These are phyloP conservation scores for Corynespora cassiicola DNA, from an alignment of 2,329 filamentous ascomycete species.

Conservation along the genomic window DNA sequence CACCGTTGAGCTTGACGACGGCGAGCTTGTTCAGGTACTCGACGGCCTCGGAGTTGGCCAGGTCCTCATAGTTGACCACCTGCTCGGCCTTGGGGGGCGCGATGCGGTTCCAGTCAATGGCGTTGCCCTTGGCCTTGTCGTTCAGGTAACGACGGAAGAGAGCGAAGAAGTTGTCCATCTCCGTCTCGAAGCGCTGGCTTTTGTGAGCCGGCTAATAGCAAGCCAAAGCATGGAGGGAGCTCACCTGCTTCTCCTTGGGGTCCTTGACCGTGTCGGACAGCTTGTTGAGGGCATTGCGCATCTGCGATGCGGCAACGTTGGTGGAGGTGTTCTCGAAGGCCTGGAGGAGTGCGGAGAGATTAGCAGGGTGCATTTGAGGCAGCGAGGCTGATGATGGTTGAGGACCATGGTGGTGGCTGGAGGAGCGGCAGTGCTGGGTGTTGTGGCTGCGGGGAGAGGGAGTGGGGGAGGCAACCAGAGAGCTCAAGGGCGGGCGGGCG, in stretches of 20 bases:
- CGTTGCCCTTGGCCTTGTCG: conserved; percentile 98
- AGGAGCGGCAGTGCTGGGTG: too few species aligned
- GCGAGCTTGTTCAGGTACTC: conserved; percentile 97
- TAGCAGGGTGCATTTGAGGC: too few species aligned
- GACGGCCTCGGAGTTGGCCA: conserved; percentile 88
- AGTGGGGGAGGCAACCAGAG: too few species aligned
- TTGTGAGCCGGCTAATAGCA: conserved; percentile 26
- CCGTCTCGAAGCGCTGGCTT: conserved; percentile 86
- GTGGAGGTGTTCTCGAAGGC: conserved; percentile 99
- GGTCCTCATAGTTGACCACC: conserved; percentile 92
- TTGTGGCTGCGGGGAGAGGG: too few species aligned
- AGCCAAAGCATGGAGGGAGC: conserved; percentile 11
- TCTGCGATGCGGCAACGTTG: conserved; percentile 96
- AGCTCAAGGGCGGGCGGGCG: too few species aligned
- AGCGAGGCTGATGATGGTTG: too few species aligned
- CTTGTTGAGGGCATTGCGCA: conserved; percentile 96
- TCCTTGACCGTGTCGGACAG: conserved; percentile 90
- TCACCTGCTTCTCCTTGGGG: conserved; percentile 77
- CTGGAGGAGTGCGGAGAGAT: conserved; percentile 61
- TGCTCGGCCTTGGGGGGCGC: conserved; percentile 90
- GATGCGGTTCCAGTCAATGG: conserved; percentile 96
- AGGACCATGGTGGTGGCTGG: too few species aligned
- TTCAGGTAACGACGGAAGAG: conserved; percentile 98
- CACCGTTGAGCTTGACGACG: conserved; percentile 98
- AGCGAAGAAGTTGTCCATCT: conserved; percentile 99